Evolutionary conservation across 177 flowering plant species (phyloP), one percentile per base, ranked within the genome.

Genomic region (Vitis hybrid): DNA sequence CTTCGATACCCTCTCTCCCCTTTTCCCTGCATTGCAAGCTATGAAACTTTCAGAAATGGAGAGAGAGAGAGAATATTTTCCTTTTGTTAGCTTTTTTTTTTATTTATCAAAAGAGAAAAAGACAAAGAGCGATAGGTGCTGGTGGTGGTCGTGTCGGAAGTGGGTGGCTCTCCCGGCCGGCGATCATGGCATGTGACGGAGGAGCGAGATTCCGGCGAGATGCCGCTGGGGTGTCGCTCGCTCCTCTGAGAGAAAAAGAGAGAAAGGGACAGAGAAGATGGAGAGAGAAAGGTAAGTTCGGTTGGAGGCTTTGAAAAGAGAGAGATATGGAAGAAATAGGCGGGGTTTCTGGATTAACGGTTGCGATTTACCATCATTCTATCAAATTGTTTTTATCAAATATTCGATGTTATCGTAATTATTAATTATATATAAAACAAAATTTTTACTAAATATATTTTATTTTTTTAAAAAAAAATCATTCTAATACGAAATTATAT

Each of bases 21-120:
- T 67, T 59, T 66, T 57, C 68, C 77, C 80, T 74, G 73, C 73
- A 77, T 73, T 77, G 65, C 80, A 67, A 70, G 70, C 50, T 54
- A 74, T 62, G 69, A 50, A 18, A 18, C 52, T 15, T 19, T 23
- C 64, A 69, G 30, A 62, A 26, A 32, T 34, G 23, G 26, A 23
- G 56, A 55, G 57, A 60, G 60, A 62, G 14, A 32, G 11, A 54
- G 66, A 66, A 72, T 67, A 66, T 61, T 62, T 51, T 58, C 52
- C 50, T 57, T 55, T 51, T 30, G 23, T 52, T 56, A 45, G 19
- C 49, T 50, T n/a, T 59, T 30, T 15, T 66, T 65, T 55, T 66
- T 62, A 34, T 50, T 21, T 13, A 64, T 17, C 9, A 9, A 59
- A 48, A 58, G 30, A 49, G 60, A 13, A 51, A 45, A 45, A 10